Percentiles rank a stretch among this genome's conserved stretches.
Conservation (phyloP, 805 yeast species). For the Cephaloascus albidus region DNA sequence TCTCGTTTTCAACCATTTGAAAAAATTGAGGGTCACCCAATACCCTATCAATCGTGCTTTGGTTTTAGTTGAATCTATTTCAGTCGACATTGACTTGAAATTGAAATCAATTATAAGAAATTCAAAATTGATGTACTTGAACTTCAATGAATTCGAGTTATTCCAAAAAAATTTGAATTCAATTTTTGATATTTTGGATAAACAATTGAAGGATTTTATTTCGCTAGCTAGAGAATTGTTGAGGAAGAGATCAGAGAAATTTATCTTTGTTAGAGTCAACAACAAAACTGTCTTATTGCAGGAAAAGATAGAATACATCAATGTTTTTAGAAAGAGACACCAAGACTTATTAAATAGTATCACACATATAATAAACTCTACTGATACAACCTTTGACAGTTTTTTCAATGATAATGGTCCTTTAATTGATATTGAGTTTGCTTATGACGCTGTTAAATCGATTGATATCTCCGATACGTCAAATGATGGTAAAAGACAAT, state of each 20-base stretch:
- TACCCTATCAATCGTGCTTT: slow-evolving; percentile 63
- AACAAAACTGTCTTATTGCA: slow-evolving; percentile 29
- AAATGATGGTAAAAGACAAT: slow-evolving; percentile 22
- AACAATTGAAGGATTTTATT: slow-evolving; percentile 51
- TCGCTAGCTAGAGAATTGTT: slow-evolving; percentile 64
- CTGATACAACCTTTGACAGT: background rate
- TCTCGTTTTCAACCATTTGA: slow-evolving; percentile 50
- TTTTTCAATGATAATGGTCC: background rate
- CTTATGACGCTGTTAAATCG: background rate
- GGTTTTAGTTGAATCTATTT: slow-evolving; percentile 53
- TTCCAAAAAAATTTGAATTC: slow-evolving; percentile 16
- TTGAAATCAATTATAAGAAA: slow-evolving; percentile 27
- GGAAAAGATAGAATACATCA: slow-evolving; percentile 33
- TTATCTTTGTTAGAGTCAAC: slow-evolving; percentile 53
- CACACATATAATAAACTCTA: slow-evolving; percentile 6
- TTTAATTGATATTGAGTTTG: background rate
- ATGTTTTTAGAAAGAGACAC: slow-evolving; percentile 43
- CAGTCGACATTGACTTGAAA: slow-evolving; percentile 43
- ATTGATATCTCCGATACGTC: slow-evolving; percentile 24
- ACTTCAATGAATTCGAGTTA: slow-evolving; percentile 26
- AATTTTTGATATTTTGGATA: slow-evolving; percentile 46
- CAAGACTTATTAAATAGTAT: slow-evolving; percentile 32
- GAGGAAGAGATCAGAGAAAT: slow-evolving; percentile 64
- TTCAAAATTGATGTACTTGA: slow-evolving; percentile 33
- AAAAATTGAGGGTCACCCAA: slow-evolving; percentile 45